A percentile compares a stretch with the other conserved stretches of the same genome.
These are phyloP conservation scores for Penicillium verrucosum DNA, from an alignment of 2,329 filamentous ascomycete species.

Conservation along the genomic window DNA sequence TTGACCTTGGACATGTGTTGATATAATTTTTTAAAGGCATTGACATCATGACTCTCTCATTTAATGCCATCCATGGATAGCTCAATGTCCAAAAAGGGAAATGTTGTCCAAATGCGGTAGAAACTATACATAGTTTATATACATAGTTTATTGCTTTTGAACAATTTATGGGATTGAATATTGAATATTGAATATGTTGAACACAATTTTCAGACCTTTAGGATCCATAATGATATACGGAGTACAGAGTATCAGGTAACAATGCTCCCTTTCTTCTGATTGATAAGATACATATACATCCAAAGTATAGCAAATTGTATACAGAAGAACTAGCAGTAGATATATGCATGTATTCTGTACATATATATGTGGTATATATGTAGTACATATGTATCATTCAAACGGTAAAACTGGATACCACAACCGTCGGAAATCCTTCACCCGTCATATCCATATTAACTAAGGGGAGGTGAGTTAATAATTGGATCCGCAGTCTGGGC, in stretches of 20 bases:
- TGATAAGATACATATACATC: neutral
- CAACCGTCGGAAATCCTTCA: conserved; percentile 18
- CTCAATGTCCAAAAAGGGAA: neutral
- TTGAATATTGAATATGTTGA: neutral
- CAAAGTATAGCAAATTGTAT: neutral
- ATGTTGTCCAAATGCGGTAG: neutral
- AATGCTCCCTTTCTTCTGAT: neutral
- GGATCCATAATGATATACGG: neutral
- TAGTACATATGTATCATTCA: no score
- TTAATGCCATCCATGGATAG: neutral
- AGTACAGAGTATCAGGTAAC: no score
- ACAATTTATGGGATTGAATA: neutral
- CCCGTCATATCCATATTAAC: conserved; percentile 13
- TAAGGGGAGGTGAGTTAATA: neutral
- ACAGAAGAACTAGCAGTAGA: no score
- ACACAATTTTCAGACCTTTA: neutral
- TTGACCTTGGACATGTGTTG: neutral
- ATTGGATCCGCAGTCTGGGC: conserved; percentile 5
- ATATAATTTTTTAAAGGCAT: neutral
- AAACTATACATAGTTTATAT: neutral
- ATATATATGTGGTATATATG: no score
- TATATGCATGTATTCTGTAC: no score
- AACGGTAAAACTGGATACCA: conserved; percentile 13
- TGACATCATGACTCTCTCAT: conserved; percentile 24
- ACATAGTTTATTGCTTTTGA: neutral